Conservation (phyloP, 345 rosid genomes). For the Populus simonii region DNA sequence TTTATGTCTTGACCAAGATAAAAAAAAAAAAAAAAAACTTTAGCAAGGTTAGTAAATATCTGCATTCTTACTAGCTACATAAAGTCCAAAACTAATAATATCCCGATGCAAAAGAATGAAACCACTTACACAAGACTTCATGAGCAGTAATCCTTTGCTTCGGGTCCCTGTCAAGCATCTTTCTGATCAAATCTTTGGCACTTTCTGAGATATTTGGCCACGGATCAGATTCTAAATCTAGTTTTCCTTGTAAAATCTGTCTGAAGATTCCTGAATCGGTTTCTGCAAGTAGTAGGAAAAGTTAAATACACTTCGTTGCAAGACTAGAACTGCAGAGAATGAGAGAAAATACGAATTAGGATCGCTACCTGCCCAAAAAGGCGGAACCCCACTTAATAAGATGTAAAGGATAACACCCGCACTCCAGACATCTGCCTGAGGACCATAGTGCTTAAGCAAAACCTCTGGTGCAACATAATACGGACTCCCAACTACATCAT, state of each 20-base stretch:
- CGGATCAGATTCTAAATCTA: conserved; percentile 86
- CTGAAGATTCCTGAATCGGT: conserved; percentile 95
- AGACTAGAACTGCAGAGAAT: neutral
- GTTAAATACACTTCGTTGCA: neutral
- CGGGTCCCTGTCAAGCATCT: conserved; percentile 93
- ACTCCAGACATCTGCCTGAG: conserved; percentile 92
- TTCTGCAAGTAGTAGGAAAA: conserved; percentile 44
- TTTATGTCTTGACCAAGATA: neutral
- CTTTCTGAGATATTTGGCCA: conserved; percentile 91
- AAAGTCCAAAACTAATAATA: neutral
- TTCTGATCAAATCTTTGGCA: conserved; percentile 77
- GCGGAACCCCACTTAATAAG: conserved; percentile 91
- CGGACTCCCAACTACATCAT: conserved; percentile 96
- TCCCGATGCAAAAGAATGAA: conserved; percentile 6
- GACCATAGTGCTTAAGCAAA: conserved; percentile 80
- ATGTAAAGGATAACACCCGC: conserved; percentile 95
- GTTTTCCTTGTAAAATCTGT: conserved; percentile 78
- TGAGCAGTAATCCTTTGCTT: conserved; percentile 77
- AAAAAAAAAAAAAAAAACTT: neutral
- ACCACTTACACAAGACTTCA: conserved; percentile 73
- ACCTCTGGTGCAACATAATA: conserved; percentile 99
- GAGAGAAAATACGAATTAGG: neutral
- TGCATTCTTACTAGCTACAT: neutral
- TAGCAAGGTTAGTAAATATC: neutral
- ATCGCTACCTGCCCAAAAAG: conserved; percentile 85